Evolutionary conservation across 1,284 basidiomycete genomes (phyloP).

Genomic region (Malassezia arunalokei): DNA sequence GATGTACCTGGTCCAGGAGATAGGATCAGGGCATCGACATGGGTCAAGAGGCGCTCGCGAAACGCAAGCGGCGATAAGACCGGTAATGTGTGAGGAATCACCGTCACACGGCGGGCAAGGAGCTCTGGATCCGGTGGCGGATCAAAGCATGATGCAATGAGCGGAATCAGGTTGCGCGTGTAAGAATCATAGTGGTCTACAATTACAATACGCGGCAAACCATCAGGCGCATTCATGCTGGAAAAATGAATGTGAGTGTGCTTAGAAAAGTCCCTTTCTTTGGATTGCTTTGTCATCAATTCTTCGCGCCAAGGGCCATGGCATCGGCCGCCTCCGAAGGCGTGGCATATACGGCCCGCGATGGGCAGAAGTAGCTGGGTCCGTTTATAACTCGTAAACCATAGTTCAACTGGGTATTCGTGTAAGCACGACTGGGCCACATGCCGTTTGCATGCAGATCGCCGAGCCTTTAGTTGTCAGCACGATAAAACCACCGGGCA

Average conservation of each 20-base stretch:
- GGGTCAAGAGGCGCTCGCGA: conserved; percentile 23
- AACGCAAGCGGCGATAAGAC: conserved; percentile 22
- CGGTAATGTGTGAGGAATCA: conserved; percentile 36
- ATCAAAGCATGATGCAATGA: conserved; percentile 17
- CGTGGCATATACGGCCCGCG: too few relatives aligned
- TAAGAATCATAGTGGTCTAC: conserved; percentile 45
- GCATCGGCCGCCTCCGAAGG: too few relatives aligned
- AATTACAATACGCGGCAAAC: conserved; percentile 35
- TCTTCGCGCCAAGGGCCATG: not conserved
- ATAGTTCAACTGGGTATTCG: too few relatives aligned
- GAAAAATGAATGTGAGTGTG: not conserved
- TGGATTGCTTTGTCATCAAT: not conserved
- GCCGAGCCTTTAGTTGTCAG: too few relatives aligned
- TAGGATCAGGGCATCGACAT: conserved; percentile 40
- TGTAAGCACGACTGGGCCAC: too few relatives aligned
- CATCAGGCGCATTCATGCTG: not conserved
- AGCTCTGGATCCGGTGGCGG: not conserved
- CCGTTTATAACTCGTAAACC: too few relatives aligned
- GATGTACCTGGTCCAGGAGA: conserved; percentile 41
- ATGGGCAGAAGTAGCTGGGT: too few relatives aligned
- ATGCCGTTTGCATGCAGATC: too few relatives aligned
- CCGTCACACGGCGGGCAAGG: conserved; percentile 24
- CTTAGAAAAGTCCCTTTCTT: not conserved
- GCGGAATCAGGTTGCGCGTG: conserved; percentile 37
- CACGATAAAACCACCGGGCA: conserved; percentile 1